These are phyloP conservation scores for Populus hybrid DNA, from an alignment of 441 rosid species.

Conservation along the genomic window DNA sequence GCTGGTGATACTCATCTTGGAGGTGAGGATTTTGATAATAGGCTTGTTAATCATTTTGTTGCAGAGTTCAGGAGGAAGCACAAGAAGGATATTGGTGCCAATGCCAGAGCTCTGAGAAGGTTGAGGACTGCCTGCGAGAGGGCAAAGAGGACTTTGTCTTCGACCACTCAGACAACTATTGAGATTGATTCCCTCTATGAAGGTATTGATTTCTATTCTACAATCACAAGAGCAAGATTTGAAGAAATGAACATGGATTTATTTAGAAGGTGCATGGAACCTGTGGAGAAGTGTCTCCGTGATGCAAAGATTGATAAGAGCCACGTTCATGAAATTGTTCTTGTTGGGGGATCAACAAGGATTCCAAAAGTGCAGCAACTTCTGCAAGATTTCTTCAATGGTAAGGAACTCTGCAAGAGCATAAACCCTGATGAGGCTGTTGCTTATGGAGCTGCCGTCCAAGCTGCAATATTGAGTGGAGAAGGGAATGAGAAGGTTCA, in stretches of 20 bases:
- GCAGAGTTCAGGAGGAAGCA: constrained; percentile 46
- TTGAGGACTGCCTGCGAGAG: constrained; percentile 41
- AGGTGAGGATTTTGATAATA: constrained; percentile 49
- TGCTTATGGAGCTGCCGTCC: not conserved
- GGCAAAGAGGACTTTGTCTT: constrained; percentile 42
- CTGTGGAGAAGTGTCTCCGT: constrained; percentile 41
- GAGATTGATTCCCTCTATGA: constrained; percentile 44
- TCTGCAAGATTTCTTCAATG: not conserved
- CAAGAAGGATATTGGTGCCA: constrained; percentile 42
- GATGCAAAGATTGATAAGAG: constrained; percentile 44
- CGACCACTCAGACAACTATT: constrained; percentile 37
- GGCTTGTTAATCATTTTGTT: constrained; percentile 42
- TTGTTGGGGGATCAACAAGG: constrained; percentile 35
- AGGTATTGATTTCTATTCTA: constrained; percentile 42
- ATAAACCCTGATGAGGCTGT: not conserved
- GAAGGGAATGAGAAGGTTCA: not conserved
- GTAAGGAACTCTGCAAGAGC: not conserved
- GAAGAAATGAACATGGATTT: constrained; percentile 44
- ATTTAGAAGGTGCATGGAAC: constrained; percentile 43
- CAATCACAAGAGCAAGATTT: constrained; percentile 41
- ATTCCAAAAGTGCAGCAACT: not conserved
- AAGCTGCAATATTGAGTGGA: not conserved
- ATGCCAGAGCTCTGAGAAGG: constrained; percentile 41
- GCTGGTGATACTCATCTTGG: constrained; percentile 54
- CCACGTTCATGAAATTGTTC: constrained; percentile 37